Evolutionary conservation across 305 asterid species (phyloP), one percentile per base, ranked within the genome.

Genomic region (Rubia occidens): DNA sequence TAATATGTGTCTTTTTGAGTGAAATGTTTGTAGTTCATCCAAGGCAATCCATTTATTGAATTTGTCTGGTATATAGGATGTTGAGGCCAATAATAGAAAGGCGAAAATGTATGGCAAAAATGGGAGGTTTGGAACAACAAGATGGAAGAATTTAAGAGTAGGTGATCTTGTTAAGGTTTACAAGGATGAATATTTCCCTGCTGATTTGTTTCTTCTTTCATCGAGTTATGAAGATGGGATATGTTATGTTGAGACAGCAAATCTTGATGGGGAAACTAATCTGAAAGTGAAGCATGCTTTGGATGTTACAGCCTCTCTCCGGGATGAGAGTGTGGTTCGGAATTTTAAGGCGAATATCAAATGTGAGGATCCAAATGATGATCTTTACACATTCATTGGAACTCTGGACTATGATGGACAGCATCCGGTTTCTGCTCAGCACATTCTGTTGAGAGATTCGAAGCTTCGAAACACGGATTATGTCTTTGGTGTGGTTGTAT

Each of bases 311-410:
- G 83, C 95, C 72, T 74, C 82, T 60, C 71, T 89, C 24, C 84
- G 81, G 0, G 88, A 84, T 24, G 92, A 87, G 11, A 32, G 42
- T 70, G 80, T 84, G 67, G 82, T 91, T 39, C 82, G 68, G 72
- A 78, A 79, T 49, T 91, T 91, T 65, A 86, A 78, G 76, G 96
- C 94, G 53, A 77, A 87, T 56, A 74, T 94, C 75, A 89, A 86
- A 81, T 89, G 96, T 66, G 99, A 94, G 81, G 99, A 94, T 72
- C 96, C 99, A 60, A 91, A 94, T 26, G 99, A 94, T 61, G 91
- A 94, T 87, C 96, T 91, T 75, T 94, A 94, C 69, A 47, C 97
- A 17, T 94, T 89, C 44, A 80, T 94, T 2, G 97, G 99, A 70
- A 85, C 95, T 69, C 73, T 94, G 65, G 74, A 71, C 71, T 84